phyloP scores from a whole-genome alignment of 1,139 yeast genomes.

The Pichia sp. region DNA sequence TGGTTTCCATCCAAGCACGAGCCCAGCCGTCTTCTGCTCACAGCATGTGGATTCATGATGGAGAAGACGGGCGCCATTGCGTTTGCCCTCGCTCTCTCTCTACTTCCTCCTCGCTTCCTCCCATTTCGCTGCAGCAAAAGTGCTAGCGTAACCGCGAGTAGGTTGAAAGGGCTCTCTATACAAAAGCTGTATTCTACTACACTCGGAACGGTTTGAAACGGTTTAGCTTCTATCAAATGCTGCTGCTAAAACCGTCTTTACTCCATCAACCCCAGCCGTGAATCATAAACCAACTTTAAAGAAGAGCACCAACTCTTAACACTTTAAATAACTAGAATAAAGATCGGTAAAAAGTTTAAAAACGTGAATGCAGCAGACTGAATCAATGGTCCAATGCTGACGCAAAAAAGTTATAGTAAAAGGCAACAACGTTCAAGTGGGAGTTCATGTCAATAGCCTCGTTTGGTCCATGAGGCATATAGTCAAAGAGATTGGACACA shows the following conservation, averaged over 20 bases:
- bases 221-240: no score
- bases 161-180: not conserved
- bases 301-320: no score
- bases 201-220: no score
- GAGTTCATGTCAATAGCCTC: conserved; percentile 49
- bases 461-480: conserved; percentile 51
- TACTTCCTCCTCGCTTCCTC: not conserved
- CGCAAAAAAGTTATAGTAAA: conserved; percentile 36
- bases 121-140: not conserved
- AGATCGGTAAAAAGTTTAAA: no score
- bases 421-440: conserved; percentile 56
- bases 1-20: no score
- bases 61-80: not conserved
- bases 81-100: not conserved
- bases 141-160: no score
- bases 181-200: not conserved
- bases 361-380: not conserved
- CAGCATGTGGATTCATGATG: not conserved
- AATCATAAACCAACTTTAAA: no score
- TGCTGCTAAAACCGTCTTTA: no score
- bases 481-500: conserved; percentile 23
- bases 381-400: conserved; percentile 5
- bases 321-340: no score
- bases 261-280: no score
- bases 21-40: no score